Conservation (phyloP, 2,329 filamentous ascomycete species). For the Cyanodermella asteris region DNA sequence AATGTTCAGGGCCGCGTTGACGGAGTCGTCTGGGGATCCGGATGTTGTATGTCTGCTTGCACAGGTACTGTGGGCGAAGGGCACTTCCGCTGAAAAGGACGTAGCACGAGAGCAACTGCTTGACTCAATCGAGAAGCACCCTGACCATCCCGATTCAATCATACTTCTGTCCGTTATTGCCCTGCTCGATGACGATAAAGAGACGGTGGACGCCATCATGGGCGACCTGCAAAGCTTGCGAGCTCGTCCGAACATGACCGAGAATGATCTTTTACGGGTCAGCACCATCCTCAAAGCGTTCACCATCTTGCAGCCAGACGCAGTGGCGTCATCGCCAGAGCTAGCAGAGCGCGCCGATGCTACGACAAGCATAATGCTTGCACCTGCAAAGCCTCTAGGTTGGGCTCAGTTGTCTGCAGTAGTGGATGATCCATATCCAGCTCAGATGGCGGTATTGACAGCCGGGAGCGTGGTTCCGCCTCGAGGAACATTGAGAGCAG, state of each 20-base stretch:
- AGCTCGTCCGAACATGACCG: constrained; percentile 39
- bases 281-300: constrained; percentile 57
- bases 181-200: constrained; percentile 55
- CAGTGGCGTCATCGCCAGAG: no score
- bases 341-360: constrained; percentile 42
- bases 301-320: constrained; percentile 32
- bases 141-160: constrained; percentile 58
- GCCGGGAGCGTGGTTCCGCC: constrained; percentile 56
- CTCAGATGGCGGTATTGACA: constrained; percentile 65
- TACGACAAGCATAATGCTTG: constrained; percentile 57
- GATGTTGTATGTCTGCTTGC: constrained; percentile 74
- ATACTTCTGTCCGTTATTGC: constrained; percentile 69
- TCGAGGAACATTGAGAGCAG: constrained; percentile 41
- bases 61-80: constrained; percentile 84
- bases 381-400: constrained; percentile 55
- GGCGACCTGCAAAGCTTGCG: constrained; percentile 56
- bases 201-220: constrained; percentile 58
- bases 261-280: constrained; percentile 44
- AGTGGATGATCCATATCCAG: constrained; percentile 31
- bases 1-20: constrained; percentile 60
- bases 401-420: constrained; percentile 55
- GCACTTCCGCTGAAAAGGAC: constrained; percentile 48
- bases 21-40: constrained; percentile 53
- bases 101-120: constrained; percentile 64
- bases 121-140: constrained; percentile 49